Conservation (phyloP, 495 filamentous ascomycete species). For the Letharia lupina region DNA sequence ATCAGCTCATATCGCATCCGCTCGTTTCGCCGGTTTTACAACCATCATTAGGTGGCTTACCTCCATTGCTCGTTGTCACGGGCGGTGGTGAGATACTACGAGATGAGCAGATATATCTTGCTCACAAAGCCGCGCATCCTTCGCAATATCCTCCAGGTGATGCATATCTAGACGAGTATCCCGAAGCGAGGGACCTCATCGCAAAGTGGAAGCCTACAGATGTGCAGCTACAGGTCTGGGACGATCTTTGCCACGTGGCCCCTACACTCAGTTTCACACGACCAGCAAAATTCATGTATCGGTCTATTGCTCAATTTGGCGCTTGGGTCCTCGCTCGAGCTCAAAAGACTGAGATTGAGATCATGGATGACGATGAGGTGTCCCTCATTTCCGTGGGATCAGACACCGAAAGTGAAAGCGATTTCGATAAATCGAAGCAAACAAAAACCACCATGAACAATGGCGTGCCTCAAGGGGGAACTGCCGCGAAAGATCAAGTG, state of each 20-base stretch:
- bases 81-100: slow-evolving; percentile 83
- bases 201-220: slow-evolving; percentile 69
- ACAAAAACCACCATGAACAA: slow-evolving; percentile 25
- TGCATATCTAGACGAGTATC: slow-evolving; percentile 54
- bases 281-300: slow-evolving; percentile 93
- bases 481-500: slow-evolving; percentile 37
- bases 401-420: slow-evolving; percentile 39
- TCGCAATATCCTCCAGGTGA: slow-evolving; percentile 61
- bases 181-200: slow-evolving; percentile 45
- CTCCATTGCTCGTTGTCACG: slow-evolving; percentile 74
- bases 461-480: slow-evolving; percentile 18
- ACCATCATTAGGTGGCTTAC: slow-evolving; percentile 77
- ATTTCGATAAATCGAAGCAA: slow-evolving; percentile 24
- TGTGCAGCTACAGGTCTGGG: slow-evolving; percentile 95
- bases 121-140: slow-evolving; percentile 87
- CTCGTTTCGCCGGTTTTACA: slow-evolving; percentile 83
- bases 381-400: slow-evolving; percentile 57
- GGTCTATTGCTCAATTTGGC: slow-evolving; percentile 82
- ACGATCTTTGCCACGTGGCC: slow-evolving; percentile 85
- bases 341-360: slow-evolving; percentile 69
- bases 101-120: slow-evolving; percentile 91
- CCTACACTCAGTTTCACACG: slow-evolving; percentile 83
- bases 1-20: slow-evolving; percentile 76
- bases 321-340: slow-evolving; percentile 82
- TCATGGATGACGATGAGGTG: slow-evolving; percentile 66